A percentile compares a stretch with the other conserved stretches of the same genome.
phyloP scores from a whole-genome alignment of 805 yeast species.

The Candida namnaoensis region DNA sequence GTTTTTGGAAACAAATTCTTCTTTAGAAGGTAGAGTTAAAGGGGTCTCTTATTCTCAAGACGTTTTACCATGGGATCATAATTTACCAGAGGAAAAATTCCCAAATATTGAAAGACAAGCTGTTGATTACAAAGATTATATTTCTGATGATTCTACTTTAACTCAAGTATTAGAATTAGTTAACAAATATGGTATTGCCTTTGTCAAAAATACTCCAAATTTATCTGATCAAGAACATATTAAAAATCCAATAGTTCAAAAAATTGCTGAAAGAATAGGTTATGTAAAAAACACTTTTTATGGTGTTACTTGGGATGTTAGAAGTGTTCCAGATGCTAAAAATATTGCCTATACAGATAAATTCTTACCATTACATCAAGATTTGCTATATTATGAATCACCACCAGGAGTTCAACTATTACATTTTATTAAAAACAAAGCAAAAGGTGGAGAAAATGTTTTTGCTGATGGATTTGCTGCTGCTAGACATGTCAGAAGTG shows the following conservation, averaged over 20 bases:
- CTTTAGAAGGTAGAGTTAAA: slow-evolving; percentile 18
- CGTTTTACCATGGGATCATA: slow-evolving; percentile 38
- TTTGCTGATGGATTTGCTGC: slow-evolving; percentile 68
- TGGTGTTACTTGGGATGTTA: slow-evolving; percentile 65
- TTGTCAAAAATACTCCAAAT: slow-evolving; percentile 46
- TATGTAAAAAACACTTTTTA: slow-evolving; percentile 65
- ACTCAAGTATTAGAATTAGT: slow-evolving; percentile 32
- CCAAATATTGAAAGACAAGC: slow-evolving; percentile 4
- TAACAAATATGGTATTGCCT: slow-evolving; percentile 47
- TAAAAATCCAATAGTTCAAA: slow-evolving; percentile 25
- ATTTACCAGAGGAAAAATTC: slow-evolving; percentile 5
- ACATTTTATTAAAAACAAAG: slow-evolving; percentile 45
- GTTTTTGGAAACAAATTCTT: slow-evolving; percentile 38
- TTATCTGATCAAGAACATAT: slow-evolving; percentile 18
- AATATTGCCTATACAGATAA: slow-evolving; percentile 64
- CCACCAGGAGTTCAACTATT: slow-evolving; percentile 75
- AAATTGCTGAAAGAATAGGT: slow-evolving; percentile 48
- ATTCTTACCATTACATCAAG: slow-evolving; percentile 70
- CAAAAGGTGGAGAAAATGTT: slow-evolving; percentile 58
- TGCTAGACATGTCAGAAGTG: slow-evolving; percentile 41
- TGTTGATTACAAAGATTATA: slow-evolving; percentile 31
- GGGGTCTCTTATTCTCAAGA: slow-evolving; percentile 26
- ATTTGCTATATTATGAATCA: slow-evolving; percentile 65
- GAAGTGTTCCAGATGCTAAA: slow-evolving; percentile 40
- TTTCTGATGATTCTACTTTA: slow-evolving; percentile 26